Evolutionary conservation across 2,329 filamentous ascomycete species (phyloP), one percentile per base, ranked within the genome.

Genomic region (Claviceps spartinae): DNA sequence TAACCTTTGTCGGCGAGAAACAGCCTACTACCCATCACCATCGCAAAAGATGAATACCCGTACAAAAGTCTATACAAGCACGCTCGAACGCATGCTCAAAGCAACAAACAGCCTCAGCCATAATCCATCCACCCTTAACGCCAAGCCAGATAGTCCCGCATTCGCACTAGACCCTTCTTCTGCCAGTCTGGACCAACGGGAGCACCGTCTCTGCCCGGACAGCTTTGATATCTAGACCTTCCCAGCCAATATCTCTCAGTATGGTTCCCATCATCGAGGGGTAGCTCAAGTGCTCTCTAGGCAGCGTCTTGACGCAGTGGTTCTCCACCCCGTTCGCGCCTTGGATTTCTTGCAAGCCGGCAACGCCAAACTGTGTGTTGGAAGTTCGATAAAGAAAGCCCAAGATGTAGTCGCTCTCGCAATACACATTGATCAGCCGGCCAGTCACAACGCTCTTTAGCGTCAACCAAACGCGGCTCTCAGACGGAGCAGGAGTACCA

Each of bases 361-460:
- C 89, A 37, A 97, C 77, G 2, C 91, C 90, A 55, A 85, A 83
- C 57, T 93, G 83, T 48, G 91, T 78, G 58, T 84, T 88, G 51
- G 85, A 87, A 2, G 82, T 87, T 49, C 91, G 83, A 65, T 91
- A 95, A 41, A 96, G 72, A 64, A 96, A 95, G 1, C 82, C 89
- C 2, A 97, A 81, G 24, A 96, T 82, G 58, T 88, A 89, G 65
- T 97, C 91, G 47, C 88, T 86, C 49, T 85, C 82, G 1, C 87
- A 94, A 65, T 84, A 96, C 3, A 93, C 88, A 59, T 96, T 97
- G 62, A 96, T 77, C n/a, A 96, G 73, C 22, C 89, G 81, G 0
- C 90, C 89, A 42, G 81, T 77, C 4, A 95, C 88, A 2, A 91
- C 86, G 54, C 81, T 84, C 56, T 86, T 82, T 62, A 95, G 77